Percentiles rank a stretch among this genome's conserved stretches.
These are phyloP conservation scores for Eugenia klotzschiana DNA, from an alignment of 441 rosid species.

Conservation along the genomic window DNA sequence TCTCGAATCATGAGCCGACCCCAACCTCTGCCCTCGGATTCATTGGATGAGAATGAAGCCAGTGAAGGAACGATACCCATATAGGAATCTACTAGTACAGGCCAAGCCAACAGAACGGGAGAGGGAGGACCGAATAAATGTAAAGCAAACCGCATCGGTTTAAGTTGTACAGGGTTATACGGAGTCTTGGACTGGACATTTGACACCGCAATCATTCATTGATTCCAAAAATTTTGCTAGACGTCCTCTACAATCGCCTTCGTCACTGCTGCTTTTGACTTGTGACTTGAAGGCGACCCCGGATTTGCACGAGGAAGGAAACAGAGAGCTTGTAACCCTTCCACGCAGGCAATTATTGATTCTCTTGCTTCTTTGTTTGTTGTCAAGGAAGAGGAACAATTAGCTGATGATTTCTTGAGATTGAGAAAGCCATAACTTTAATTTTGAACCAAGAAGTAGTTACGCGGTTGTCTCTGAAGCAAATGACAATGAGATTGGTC, in stretches of 20 bases:
- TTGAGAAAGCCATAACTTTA: neutral
- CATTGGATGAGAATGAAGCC: slow-evolving; percentile 54
- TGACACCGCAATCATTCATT: neutral
- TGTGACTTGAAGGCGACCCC: neutral
- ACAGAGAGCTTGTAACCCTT: neutral
- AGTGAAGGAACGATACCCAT: slow-evolving; percentile 62
- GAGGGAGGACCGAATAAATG: neutral
- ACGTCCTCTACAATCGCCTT: neutral
- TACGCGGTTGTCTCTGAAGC: neutral
- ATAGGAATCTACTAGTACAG: slow-evolving; percentile 11
- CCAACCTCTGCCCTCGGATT: slow-evolving; percentile 33
- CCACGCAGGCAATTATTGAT: neutral
- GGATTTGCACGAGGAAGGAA: neutral
- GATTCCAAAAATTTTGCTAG: slow-evolving; percentile 3
- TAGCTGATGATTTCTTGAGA: neutral
- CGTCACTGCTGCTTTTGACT: neutral
- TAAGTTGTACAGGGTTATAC: slow-evolving; percentile 18
- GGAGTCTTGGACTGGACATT: neutral
- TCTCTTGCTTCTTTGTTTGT: neutral
- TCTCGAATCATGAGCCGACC: slow-evolving; percentile 50
- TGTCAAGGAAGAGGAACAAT: neutral
- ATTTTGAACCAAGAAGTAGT: neutral
- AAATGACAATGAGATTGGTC: neutral
- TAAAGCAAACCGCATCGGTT: slow-evolving; percentile 14
- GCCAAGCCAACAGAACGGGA: neutral